Evolutionary conservation across 2,329 filamentous ascomycete species (phyloP).

Genomic region (Xylaria sp.): DNA sequence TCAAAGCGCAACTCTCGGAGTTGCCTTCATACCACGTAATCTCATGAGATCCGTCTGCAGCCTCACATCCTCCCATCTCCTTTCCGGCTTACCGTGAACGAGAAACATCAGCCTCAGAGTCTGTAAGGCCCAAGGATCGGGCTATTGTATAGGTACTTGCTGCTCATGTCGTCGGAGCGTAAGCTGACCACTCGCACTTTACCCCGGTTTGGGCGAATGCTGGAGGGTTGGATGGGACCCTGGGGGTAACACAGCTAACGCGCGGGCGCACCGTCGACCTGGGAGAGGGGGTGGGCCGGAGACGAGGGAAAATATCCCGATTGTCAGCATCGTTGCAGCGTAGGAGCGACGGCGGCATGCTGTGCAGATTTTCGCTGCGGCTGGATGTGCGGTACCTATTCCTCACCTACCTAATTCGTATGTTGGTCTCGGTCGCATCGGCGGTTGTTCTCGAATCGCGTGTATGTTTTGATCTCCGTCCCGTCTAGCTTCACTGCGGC

Average conservation of each 20-base stretch:
- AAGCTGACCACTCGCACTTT: conserved; percentile 27
- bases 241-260: conserved; percentile 6
- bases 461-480: background rate
- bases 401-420: conserved; percentile 6
- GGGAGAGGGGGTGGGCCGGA: conserved; percentile 9
- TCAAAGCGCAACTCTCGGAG: conserved; percentile 14
- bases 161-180: conserved; percentile 1
- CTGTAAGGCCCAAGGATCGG: background rate
- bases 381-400: conserved; percentile 19
- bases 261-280: conserved; percentile 19
- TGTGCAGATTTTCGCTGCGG: conserved; percentile 8
- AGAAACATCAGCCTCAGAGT: conserved; percentile 10
- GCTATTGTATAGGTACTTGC: conserved; percentile 18
- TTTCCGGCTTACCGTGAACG: conserved; percentile 7
- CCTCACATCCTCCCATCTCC: background rate
- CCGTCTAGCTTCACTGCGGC: background rate
- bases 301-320: conserved; percentile 12
- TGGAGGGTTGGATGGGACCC: background rate
- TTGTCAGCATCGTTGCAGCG: conserved; percentile 13
- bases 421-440: background rate
- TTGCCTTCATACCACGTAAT: conserved; percentile 18
- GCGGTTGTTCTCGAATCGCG: conserved; percentile 16
- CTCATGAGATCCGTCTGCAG: conserved; percentile 3
- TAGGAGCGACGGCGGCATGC: conserved; percentile 3
- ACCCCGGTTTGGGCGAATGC: conserved; percentile 12